phyloP scores from a whole-genome alignment of 2,329 filamentous ascomycete species.

The Stachybotrys chlorohalonatus region DNA sequence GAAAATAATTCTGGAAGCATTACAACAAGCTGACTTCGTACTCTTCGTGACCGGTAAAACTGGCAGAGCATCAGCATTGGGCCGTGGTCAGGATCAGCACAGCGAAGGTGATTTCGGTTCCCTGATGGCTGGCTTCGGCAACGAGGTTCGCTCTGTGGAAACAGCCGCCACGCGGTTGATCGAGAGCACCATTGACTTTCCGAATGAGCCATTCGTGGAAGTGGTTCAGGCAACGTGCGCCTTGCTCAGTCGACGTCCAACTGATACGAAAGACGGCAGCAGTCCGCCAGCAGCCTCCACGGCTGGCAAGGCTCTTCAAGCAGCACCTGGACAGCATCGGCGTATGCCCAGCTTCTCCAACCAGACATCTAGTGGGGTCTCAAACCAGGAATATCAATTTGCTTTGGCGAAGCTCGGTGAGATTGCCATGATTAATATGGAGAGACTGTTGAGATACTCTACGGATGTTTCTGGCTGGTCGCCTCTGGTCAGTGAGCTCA shows the following conservation, averaged over 20 bases:
- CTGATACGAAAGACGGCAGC: constrained; percentile 10
- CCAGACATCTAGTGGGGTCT: constrained; percentile 29
- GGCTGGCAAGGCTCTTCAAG: constrained; percentile 20
- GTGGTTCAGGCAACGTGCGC: constrained; percentile 68
- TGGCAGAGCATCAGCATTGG: constrained; percentile 40
- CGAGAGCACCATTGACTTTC: constrained; percentile 87
- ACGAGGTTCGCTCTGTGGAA: constrained; percentile 82
- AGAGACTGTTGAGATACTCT: constrained; percentile 60
- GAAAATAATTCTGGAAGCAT: constrained; percentile 82
- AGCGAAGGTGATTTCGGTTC: constrained; percentile 41
- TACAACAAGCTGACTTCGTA: constrained; percentile 88
- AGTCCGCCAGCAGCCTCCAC: constrained; percentile 7
- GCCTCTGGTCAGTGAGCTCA: constrained; percentile 49
- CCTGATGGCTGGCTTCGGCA: constrained; percentile 58
- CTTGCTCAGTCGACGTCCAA: constrained; percentile 44
- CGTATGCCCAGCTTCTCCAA: constrained; percentile 39
- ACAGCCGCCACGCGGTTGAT: constrained; percentile 77
- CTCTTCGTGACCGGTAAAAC: constrained; percentile 56
- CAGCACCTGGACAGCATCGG: constrained; percentile 31
- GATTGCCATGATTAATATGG: constrained; percentile 63
- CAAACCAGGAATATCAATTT: constrained; percentile 55
- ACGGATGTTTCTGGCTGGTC: constrained; percentile 69
- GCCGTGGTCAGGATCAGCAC: constrained; percentile 34
- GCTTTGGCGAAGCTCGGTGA: constrained; percentile 68
- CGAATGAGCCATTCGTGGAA: constrained; percentile 69